Conservation (phyloP, 192 early-diverging fungal species). For the Coemansia aciculifera region DNA sequence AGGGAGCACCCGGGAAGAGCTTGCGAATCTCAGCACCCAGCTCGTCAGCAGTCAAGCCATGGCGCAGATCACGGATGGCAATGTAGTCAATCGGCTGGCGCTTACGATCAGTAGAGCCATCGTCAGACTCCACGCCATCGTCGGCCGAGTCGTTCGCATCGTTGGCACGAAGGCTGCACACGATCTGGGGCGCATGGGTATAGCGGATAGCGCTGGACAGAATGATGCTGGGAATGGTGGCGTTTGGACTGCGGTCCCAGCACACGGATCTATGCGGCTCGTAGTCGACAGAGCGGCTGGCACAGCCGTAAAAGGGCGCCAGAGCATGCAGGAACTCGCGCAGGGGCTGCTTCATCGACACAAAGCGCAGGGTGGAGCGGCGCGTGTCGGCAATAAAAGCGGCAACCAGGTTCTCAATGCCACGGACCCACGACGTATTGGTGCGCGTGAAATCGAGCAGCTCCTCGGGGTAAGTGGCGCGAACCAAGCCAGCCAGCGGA, state of each 20-base stretch:
- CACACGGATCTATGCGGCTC: slow-evolving; percentile 72
- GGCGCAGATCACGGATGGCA: slow-evolving; percentile 39
- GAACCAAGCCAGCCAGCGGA: slow-evolving; percentile 36
- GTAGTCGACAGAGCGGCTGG: slow-evolving; percentile 75
- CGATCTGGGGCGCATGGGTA: slow-evolving; percentile 26
- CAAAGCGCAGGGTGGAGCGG: slow-evolving; percentile 61
- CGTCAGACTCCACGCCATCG: neutral
- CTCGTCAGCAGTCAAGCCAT: slow-evolving; percentile 40
- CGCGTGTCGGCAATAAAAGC: slow-evolving; percentile 66
- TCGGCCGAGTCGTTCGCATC: slow-evolving; percentile 3
- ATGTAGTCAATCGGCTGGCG: slow-evolving; percentile 32
- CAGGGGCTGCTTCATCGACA: slow-evolving; percentile 63
- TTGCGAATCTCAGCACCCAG: slow-evolving; percentile 29
- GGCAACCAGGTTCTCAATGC: slow-evolving; percentile 65
- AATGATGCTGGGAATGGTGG: slow-evolving; percentile 43
- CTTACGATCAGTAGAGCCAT: slow-evolving; percentile 25
- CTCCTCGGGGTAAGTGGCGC: slow-evolving; percentile 60
- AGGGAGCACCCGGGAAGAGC: slow-evolving; percentile 20
- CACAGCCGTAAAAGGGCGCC: slow-evolving; percentile 70
- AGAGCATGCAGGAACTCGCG: slow-evolving; percentile 76
- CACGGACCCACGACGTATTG: slow-evolving; percentile 65
- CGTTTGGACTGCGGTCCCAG: slow-evolving; percentile 34
- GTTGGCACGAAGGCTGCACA: slow-evolving; percentile 39
- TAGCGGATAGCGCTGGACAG: slow-evolving; percentile 38
- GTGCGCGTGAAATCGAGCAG: slow-evolving; percentile 68